These are phyloP conservation scores for button mushroom (Agaricus bisporus) DNA, from an alignment of 768 basidiomycete genomes.

Conservation along the genomic window DNA sequence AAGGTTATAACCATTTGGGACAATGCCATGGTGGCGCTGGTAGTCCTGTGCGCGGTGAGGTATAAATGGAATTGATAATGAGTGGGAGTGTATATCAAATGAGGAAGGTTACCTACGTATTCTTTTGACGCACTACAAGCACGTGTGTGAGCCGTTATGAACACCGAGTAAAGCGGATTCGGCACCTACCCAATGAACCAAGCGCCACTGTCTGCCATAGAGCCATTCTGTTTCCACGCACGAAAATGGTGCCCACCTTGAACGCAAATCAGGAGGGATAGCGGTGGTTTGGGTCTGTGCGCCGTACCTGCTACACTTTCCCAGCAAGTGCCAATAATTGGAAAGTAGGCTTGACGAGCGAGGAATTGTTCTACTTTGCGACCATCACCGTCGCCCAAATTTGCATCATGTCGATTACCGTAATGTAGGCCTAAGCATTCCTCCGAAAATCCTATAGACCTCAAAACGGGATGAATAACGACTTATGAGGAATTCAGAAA, in stretches of 20 bases:
- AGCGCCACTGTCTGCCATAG: slow-evolving; percentile 61
- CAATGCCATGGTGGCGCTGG: slow-evolving; percentile 63
- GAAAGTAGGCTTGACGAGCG: slow-evolving; percentile 72
- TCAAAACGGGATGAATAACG: slow-evolving; percentile 17
- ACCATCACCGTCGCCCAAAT: slow-evolving; percentile 80
- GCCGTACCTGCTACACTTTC: slow-evolving; percentile 64
- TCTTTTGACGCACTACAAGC: slow-evolving; percentile 65
- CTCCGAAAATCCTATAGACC: slow-evolving; percentile 75
- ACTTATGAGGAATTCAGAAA: not conserved
- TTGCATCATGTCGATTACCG: slow-evolving; percentile 69
- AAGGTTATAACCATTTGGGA: slow-evolving; percentile 72
- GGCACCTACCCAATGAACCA: slow-evolving; percentile 76
- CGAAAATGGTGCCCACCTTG: slow-evolving; percentile 84
- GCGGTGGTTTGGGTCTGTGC: not conserved
- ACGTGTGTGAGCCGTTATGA: not conserved
- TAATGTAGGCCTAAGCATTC: slow-evolving; percentile 80
- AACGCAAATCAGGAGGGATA: not conserved
- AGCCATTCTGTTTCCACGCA: slow-evolving; percentile 86
- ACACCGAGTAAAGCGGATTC: not conserved
- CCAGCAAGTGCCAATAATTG: slow-evolving; percentile 83
- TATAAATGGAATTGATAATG: not conserved
- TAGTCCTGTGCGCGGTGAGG: slow-evolving; percentile 34
- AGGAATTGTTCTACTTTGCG: slow-evolving; percentile 64
- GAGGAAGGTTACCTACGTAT: slow-evolving; percentile 28
- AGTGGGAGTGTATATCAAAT: not conserved